A percentile compares a stretch with the other conserved stretches of the same genome.
These are phyloP conservation scores for Diaporthe citriasiana DNA, from an alignment of 2,329 filamentous ascomycete species.

Conservation along the genomic window DNA sequence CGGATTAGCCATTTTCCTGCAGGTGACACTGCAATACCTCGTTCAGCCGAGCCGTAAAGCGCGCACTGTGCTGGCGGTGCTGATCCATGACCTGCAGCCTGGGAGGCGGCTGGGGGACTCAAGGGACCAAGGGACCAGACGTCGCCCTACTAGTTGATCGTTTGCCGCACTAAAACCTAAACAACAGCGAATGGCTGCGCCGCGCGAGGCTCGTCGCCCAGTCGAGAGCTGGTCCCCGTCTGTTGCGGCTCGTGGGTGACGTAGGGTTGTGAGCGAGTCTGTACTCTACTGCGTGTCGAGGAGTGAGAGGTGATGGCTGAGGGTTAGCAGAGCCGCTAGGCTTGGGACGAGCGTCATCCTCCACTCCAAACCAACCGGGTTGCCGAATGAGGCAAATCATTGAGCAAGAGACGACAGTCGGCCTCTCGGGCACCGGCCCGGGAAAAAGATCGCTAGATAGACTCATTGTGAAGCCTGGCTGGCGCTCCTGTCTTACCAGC, in stretches of 20 bases:
- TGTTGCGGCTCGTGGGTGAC: neutral
- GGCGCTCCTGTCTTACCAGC: neutral
- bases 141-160: neutral
- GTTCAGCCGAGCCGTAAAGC: neutral
- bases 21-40: slow-evolving; percentile 31
- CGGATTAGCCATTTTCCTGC: slow-evolving; percentile 29
- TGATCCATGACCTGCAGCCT: slow-evolving; percentile 31
- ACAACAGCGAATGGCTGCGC: slow-evolving; percentile 10
- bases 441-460: neutral
- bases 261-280: neutral
- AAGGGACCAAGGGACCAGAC: neutral
- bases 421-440: neutral
- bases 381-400: slow-evolving; percentile 37
- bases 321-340: slow-evolving; percentile 33
- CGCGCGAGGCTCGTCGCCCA: neutral
- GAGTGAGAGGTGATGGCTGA: neutral
- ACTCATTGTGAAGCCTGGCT: slow-evolving; percentile 5
- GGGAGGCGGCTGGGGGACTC: slow-evolving; percentile 20
- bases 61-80: slow-evolving; percentile 31
- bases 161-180: slow-evolving; percentile 26
- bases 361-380: slow-evolving; percentile 30
- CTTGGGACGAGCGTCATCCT: slow-evolving; percentile 20
- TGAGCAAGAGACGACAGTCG: neutral
- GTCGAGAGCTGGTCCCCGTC: neutral
- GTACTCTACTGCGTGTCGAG: neutral